Conservation (phyloP, 208 protist genomes). For the Crithidia mellificae region DNA sequence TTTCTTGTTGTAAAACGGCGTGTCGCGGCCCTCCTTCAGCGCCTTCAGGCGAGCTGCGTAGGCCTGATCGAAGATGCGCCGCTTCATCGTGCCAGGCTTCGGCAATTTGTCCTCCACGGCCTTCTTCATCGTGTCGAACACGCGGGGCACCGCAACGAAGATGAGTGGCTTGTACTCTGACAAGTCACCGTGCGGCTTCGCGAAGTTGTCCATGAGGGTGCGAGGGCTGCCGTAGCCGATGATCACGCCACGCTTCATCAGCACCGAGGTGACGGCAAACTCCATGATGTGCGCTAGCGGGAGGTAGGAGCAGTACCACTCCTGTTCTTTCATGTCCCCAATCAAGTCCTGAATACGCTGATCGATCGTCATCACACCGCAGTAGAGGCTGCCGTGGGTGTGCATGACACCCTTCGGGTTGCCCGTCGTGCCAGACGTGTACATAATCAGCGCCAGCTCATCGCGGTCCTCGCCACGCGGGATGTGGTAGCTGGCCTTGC, state of each 20-base stretch:
- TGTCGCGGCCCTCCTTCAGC: slow-evolving; percentile 70
- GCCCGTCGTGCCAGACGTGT: slow-evolving; percentile 90
- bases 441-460: slow-evolving; percentile 84
- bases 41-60: slow-evolving; percentile 64
- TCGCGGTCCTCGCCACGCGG: slow-evolving; percentile 43
- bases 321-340: slow-evolving; percentile 50
- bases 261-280: slow-evolving; percentile 58
- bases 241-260: slow-evolving; percentile 66
- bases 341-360: slow-evolving; percentile 56
- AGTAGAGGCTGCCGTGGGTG: slow-evolving; percentile 75
- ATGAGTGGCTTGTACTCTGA: slow-evolving; percentile 71
- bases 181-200: slow-evolving; percentile 83
- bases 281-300: slow-evolving; percentile 94
- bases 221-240: slow-evolving; percentile 80
- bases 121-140: slow-evolving; percentile 88
- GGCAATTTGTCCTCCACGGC: slow-evolving; percentile 72
- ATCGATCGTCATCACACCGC: slow-evolving; percentile 48
- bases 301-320: slow-evolving; percentile 88
- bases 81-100: slow-evolving; percentile 52
- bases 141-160: slow-evolving; percentile 80
- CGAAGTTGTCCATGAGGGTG: slow-evolving; percentile 68
- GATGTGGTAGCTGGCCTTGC: slow-evolving; percentile 28
- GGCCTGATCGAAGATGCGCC: slow-evolving; percentile 69
- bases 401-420: slow-evolving; percentile 90
- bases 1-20: slow-evolving; percentile 79